Evolutionary conservation across 1,284 basidiomycete genomes (phyloP), one percentile per base, ranked within the genome.

Genomic region (Mycocalia duriaeana): DNA sequence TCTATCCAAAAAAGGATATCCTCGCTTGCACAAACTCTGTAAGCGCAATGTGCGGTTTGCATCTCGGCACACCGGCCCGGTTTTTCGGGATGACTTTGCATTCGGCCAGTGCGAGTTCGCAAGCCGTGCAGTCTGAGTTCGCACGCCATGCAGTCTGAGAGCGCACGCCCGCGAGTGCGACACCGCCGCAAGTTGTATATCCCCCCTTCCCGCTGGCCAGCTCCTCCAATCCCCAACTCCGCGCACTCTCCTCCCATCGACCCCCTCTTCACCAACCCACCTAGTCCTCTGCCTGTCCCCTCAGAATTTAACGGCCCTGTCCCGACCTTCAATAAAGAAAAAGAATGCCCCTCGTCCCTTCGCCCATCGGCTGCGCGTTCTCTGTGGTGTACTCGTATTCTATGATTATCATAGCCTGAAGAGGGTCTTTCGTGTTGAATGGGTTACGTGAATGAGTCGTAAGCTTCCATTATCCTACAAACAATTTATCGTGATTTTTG

Each of bases 371-470:
- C 3, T 34, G 31, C 31, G 31, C 31, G 31, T 34, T 34, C 31
- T 13, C 31, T 14, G 31, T n/a, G 37, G n/a, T 11, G 14, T 16
- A 16, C 11, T 39, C n/a, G n/a, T 8, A 8, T 31, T n/a, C 28
- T 31, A 9, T 8, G 37, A 16, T 4, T 19, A 16, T 19, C 20
- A 14, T 19, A n/a, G 37, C 20, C 37, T 19, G 63, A 26, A 47
- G 47, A 4, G 54, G 50, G 11, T 57, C 60, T 5, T 63, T 61
- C 2, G 56, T 80, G 18, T 55, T 84, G 5, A 81, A 69, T 54
- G 81, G 82, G 0, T 54, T 78, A 16, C 62, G 70, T 14, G 76
- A 75, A 47, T 75, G 76, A 70, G 64, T 80, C 47, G 52, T 74
- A 58, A 6, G 22, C 39, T 40, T 11, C 28, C 39, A n/a, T 26